A percentile compares a stretch with the other conserved stretches of the same genome.
phyloP scores from a whole-genome alignment of 2,329 filamentous ascomycete genomes.

The Colletotrichum liaoningense region DNA sequence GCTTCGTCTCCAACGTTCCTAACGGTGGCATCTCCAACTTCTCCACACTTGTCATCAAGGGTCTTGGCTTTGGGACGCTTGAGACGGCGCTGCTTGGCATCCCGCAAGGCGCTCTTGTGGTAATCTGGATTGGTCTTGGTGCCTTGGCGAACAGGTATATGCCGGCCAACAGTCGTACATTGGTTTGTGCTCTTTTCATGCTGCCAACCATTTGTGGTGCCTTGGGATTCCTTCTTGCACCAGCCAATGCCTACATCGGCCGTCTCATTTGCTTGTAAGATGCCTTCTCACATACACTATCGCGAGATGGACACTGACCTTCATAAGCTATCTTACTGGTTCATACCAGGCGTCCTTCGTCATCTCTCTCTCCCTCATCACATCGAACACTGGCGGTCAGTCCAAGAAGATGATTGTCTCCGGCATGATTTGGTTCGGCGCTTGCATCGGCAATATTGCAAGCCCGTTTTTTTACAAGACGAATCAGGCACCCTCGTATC shows the following conservation, averaged over 20 bases:
- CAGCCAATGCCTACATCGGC: conserved; percentile 59
- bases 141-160: conserved; percentile 51
- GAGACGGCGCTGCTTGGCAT: conserved; percentile 52
- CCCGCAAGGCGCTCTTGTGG: conserved; percentile 50
- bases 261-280: conserved; percentile 65
- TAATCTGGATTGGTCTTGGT: conserved; percentile 54
- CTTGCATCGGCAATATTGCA: conserved; percentile 70
- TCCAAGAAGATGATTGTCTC: conserved; percentile 75
- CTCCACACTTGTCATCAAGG: conserved; percentile 68
- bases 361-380: conserved; percentile 56
- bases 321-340: conserved; percentile 46
- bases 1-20: conserved; percentile 62
- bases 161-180: conserved; percentile 60
- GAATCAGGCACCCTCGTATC: conserved; percentile 58
- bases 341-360: conserved; percentile 55
- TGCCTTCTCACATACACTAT: background rate
- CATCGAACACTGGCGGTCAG: conserved; percentile 64
- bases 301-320: no score
- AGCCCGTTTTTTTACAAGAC: conserved; percentile 73
- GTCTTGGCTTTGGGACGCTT: conserved; percentile 62
- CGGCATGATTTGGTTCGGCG: conserved; percentile 69
- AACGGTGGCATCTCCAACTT: conserved; percentile 73
- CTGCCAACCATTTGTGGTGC: conserved; percentile 69
- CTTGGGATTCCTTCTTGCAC: conserved; percentile 67
- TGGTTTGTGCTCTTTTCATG: conserved; percentile 67